Base-by-base conservation (phyloP, 176 grass and related monocot species). In the Themeda triandra region DNA sequence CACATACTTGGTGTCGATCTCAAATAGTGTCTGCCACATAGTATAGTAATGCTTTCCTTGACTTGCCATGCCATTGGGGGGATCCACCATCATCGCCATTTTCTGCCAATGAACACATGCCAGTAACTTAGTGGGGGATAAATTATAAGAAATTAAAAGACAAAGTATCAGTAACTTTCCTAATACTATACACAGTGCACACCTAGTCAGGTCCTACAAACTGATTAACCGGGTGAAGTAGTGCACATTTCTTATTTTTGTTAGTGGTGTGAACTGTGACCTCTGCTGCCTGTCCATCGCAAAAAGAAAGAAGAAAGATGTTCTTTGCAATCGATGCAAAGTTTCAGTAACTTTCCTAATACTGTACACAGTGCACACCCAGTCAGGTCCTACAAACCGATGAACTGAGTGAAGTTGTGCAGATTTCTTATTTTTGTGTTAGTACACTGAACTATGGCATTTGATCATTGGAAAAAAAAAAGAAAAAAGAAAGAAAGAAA, bases 31-130 rank as follows among this genome's bases (percentile, higher is more conserved):
- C 58, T 90, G 89, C 89, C 89, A 90, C 89, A 90, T 90, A 23
- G 89, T 83, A 80, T 90, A 90, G 75, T 90, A 90, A 60, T 90
- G 89, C 84, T 90, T 90, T 49, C 89, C 89, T 29, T 90, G 84
- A 75, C 68, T 83, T 13, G 48, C 89, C 68, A 69, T 80, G 74
- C 89, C 89, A 67, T 87, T 90, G 4, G 89, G 89, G 15, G 89
- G 89, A 62, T 90, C 89, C 68, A 83, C 89, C 89, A 87, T 69
- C 84, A 63, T 83, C 6, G 89, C 89, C 89, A 90, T 90, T 27
- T 73, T 79, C 73, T 78, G 27, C 32, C 0, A 4, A 66, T 1
- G 46, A 63, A 1, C 39, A 27, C 2, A 62, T 8, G 11, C 2
- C 27, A 62, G 0, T 25, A 0, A 24, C n/a, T 14, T 73, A 73